Percentiles rank a stretch among this genome's conserved stretches.
Evolutionary conservation across 495 filamentous ascomycete genomes (phyloP).

Genomic region (Annulohypoxylon maeteangense): DNA sequence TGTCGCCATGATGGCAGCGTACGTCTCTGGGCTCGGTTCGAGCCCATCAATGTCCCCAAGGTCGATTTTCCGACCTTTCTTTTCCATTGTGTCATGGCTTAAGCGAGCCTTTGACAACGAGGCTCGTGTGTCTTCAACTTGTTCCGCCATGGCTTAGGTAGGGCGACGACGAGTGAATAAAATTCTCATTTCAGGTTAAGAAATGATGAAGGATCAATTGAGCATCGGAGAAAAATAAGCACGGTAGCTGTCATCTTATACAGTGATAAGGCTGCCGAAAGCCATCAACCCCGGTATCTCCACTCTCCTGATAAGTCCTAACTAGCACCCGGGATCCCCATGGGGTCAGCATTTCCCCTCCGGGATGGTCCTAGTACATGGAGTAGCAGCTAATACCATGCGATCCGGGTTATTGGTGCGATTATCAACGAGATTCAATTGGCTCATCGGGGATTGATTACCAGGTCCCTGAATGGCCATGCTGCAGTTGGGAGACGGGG

Average conservation of each 20-base stretch:
- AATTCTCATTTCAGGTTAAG: background rate
- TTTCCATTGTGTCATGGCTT: conserved; percentile 27
- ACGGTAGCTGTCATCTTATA: conserved; percentile 28
- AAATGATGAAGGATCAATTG: background rate
- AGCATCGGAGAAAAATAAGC: background rate
- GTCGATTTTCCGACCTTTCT: background rate
- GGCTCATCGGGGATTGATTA: conserved; percentile 15
- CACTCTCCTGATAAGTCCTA: conserved; percentile 14
- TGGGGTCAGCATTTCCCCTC: conserved; percentile 21
- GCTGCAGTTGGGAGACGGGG: conserved; percentile 8
- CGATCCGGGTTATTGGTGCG: conserved; percentile 27
- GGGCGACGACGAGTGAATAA: background rate
- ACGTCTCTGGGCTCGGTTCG: conserved; percentile 39
- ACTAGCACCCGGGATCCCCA: conserved; percentile 27
- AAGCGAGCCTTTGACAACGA: conserved; percentile 17
- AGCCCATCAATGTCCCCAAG: conserved; percentile 28
- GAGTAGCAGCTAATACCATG: conserved; percentile 2
- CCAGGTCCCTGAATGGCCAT: conserved; percentile 5
- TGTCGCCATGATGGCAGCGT: conserved; percentile 46
- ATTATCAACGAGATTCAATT: conserved; percentile 13
- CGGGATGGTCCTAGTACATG: conserved; percentile 12
- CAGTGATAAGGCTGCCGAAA: background rate
- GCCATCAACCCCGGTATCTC: conserved; percentile 16
- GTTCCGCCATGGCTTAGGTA: conserved; percentile 21
- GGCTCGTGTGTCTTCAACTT: conserved; percentile 5